Evolutionary conservation across 225 moss, liverwort and hornwort species (phyloP).

Genomic region (Pleurozium schreberi): DNA sequence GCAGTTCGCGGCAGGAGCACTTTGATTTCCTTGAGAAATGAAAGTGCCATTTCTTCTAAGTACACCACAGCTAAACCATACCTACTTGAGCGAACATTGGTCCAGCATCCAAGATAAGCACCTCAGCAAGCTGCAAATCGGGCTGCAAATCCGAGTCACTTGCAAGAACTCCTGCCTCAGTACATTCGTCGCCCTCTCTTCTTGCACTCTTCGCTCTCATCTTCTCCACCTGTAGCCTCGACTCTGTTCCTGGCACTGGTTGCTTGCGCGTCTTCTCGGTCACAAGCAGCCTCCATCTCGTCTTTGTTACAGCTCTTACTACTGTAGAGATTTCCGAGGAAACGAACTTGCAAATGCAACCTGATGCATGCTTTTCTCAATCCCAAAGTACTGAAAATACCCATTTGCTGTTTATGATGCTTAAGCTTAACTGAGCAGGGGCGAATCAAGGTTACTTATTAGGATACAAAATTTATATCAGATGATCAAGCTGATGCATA

Average conservation of each 20-base stretch:
- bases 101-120: neutral
- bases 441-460: neutral
- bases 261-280: neutral
- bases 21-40: no score
- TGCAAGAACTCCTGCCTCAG: neutral
- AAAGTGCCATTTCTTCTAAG: no score
- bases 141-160: no score
- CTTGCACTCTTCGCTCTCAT: neutral
- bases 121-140: no score
- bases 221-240: neutral
- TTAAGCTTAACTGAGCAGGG: neutral
- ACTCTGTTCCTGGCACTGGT: neutral
- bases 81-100: neutral
- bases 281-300: neutral
- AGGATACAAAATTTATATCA: no score
- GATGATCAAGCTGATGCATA: neutral
- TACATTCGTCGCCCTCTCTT: neutral
- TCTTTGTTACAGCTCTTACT: neutral
- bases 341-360: neutral
- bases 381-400: neutral
- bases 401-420: neutral
- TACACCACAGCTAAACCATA: neutral
- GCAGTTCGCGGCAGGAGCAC: no score
- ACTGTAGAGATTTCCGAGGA: neutral
- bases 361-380: neutral